Conservation (phyloP, 176 grass and related monocot genomes). For the Chloris gayana region DNA sequence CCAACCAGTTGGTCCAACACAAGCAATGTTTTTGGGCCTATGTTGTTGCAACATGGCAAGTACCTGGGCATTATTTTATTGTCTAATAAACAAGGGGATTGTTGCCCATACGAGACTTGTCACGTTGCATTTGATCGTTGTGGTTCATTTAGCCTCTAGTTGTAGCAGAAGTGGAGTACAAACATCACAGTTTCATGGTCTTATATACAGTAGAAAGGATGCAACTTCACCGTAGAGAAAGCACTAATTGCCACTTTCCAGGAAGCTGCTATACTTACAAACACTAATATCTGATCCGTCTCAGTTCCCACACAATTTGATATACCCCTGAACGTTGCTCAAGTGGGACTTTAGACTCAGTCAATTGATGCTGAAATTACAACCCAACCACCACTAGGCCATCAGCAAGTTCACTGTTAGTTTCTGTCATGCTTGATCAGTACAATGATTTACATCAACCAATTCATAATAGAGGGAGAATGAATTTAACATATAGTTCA, state of each 20-base stretch:
- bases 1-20: too few relatives aligned
- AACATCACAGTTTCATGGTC: too few relatives aligned
- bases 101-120: not conserved
- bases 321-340: too few relatives aligned
- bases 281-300: not conserved
- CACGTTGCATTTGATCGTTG: not conserved
- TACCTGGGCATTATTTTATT: not conserved
- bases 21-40: too few relatives aligned
- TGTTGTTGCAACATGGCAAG: not conserved
- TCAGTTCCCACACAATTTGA: not conserved
- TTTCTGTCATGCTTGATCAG: slow-evolving; percentile 9
- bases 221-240: too few relatives aligned
- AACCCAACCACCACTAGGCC: not conserved
- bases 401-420: too few relatives aligned
- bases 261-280: not conserved
- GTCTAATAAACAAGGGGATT: not conserved
- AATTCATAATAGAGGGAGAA: not conserved
- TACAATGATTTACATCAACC: slow-evolving; percentile 15
- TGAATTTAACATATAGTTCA: slow-evolving; percentile 12
- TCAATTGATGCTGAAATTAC: not conserved
- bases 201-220: too few relatives aligned
- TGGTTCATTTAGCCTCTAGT: not conserved
- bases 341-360: not conserved
- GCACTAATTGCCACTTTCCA: not conserved
- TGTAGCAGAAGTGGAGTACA: not conserved